These are phyloP conservation scores for Bacterosira constricta DNA, from an alignment of 108 stramenopile species.

Conservation along the genomic window DNA sequence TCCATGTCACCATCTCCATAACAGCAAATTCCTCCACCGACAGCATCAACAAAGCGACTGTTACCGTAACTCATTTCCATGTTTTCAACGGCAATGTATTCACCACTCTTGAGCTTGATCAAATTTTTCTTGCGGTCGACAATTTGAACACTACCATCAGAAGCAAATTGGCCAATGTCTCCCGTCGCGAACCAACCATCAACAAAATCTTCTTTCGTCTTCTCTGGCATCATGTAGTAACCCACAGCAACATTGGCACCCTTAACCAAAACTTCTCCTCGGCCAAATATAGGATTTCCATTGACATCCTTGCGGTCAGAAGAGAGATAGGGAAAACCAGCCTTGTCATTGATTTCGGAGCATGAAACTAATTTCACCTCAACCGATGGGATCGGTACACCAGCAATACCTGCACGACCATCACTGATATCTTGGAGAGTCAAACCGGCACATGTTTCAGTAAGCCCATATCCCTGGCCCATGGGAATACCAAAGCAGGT, in stretches of 20 bases:
- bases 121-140: conserved; percentile 94
- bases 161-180: conserved; percentile 89
- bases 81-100: conserved; percentile 89
- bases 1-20: conserved; percentile 93
- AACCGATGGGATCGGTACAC: conserved; percentile 68
- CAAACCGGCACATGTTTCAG: conserved; percentile 85
- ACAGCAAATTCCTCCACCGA: conserved; percentile 80
- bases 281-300: conserved; percentile 73
- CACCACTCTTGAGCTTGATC: conserved; percentile 93
- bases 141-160: conserved; percentile 83
- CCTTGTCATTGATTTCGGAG: conserved; percentile 83
- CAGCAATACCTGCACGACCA: conserved; percentile 73
- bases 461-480: conserved; percentile 89
- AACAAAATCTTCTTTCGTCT: conserved; percentile 81
- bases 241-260: conserved; percentile 74
- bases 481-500: conserved; percentile 80
- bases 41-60: conserved; percentile 72
- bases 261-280: conserved; percentile 76
- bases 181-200: conserved; percentile 89
- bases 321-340: conserved; percentile 70
- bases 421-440: conserved; percentile 75
- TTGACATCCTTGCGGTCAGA: conserved; percentile 70
- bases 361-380: conserved; percentile 83
- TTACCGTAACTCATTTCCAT: conserved; percentile 87
- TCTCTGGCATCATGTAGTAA: conserved; percentile 87